Conservation (phyloP, 2,329 filamentous ascomycete genomes). For the Penicillium digitatum region DNA sequence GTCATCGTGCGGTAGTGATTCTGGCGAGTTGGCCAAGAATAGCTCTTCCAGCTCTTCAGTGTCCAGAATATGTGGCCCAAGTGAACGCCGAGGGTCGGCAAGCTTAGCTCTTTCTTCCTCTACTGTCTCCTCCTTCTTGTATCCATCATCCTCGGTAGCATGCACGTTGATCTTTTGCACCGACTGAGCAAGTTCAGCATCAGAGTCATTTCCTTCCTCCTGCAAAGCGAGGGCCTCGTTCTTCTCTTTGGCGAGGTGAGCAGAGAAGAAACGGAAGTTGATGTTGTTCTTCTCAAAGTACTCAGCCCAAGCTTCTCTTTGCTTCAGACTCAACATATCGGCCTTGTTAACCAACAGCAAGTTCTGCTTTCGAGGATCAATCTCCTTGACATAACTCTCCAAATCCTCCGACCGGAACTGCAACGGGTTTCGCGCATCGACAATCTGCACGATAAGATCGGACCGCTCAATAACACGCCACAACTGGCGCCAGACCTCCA, state of each 20-base stretch:
- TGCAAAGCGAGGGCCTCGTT: slow-evolving; percentile 67
- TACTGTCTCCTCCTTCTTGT: slow-evolving; percentile 28
- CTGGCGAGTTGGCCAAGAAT: slow-evolving; percentile 71
- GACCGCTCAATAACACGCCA: slow-evolving; percentile 98
- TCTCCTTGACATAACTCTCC: slow-evolving; percentile 89
- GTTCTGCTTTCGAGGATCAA: slow-evolving; percentile 84
- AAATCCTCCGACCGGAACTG: slow-evolving; percentile 93
- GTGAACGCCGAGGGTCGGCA: slow-evolving; percentile 38
- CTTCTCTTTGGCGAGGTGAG: slow-evolving; percentile 80
- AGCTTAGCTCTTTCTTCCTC: slow-evolving; percentile 17
- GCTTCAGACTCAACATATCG: slow-evolving; percentile 92
- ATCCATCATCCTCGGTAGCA: slow-evolving; percentile 26
- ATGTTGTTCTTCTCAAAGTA: slow-evolving; percentile 79
- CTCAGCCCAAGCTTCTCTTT: slow-evolving; percentile 78
- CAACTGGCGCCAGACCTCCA: slow-evolving; percentile 96
- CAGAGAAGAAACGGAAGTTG: slow-evolving; percentile 94
- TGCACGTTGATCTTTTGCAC: slow-evolving; percentile 45
- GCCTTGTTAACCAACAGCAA: slow-evolving; percentile 95
- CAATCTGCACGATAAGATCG: slow-evolving; percentile 94
- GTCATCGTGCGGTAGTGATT: slow-evolving; percentile 44
- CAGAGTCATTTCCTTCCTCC: slow-evolving; percentile 32
- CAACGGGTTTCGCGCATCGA: slow-evolving; percentile 90
- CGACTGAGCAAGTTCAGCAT: slow-evolving; percentile 45
- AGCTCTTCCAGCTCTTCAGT: slow-evolving; percentile 89
- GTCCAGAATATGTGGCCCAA: slow-evolving; percentile 71